Base-by-base conservation (phyloP, 139 green algal species). In the Gonium pectorale region DNA sequence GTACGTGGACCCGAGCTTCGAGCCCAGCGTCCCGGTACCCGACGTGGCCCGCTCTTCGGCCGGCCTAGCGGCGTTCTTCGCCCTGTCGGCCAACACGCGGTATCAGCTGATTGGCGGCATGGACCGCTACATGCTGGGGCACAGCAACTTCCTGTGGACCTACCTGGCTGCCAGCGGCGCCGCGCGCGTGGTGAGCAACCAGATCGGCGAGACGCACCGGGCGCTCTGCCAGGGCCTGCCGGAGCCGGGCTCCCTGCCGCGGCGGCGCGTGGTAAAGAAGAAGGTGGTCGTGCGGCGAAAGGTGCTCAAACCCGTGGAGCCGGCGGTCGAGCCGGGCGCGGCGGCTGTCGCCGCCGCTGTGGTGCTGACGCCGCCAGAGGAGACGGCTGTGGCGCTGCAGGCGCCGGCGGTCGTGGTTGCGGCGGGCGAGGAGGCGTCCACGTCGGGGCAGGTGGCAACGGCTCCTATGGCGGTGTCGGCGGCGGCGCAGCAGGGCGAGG, bases 21-120 rank as follows among this genome's bases (percentile, higher is more conserved):
- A 91, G 79, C 97, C 97, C 29, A 93, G 91, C 13, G 88, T 96
- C 9, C 81, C 91, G 15, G 86, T 98, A n/a, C 95, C 97, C 26
- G 80, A 84, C 8, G 67, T 97, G 6, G 85, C 80, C 38, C 90
- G 88, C 35, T 91, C 54, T 69, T 91, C 90, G n/a, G 74, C 91
- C 31, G 97, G 95, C 59, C 92, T 98, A 69, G 96, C 88, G 13
- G 92, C 93, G 0, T 96, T 94, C 75, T 91, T 96, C 84, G 96
- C 95, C 29, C 54, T 98, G 19, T 95, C 94, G 77, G 90, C 91
- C 49, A 99, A 99, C 89, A 67, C 91, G 49, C 86, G 97, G 15
- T 99, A 98, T 90, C 97, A 99, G 91, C 80, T 97, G 46, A 78
- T 99, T 13, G 94, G 93, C 22, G 97, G 97, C 41, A 88, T 98